Base-by-base conservation (phyloP, 2,329 filamentous ascomycete species). In the Aspergillus chevalieri region DNA sequence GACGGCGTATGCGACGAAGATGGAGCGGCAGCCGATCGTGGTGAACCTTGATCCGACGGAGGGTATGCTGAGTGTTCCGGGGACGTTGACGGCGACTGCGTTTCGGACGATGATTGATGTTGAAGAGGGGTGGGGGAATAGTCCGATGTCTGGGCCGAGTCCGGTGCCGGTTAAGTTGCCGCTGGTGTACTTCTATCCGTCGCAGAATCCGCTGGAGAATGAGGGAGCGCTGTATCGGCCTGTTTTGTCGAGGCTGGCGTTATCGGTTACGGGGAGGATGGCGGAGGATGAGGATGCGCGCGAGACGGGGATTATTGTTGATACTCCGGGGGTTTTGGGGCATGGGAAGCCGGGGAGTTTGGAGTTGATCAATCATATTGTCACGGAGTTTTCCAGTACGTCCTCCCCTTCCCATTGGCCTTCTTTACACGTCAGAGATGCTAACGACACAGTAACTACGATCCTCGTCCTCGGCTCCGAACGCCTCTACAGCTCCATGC, bases 101-200 rank as follows among this genome's bases (percentile, higher is more conserved):
- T 90, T 95, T 64, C 87, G 87, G 8, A 89, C 87, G 0, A 81
- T 95, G 60, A 81, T 97, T 72, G 92, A 97, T 67, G 79, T 95
- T 1, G 87, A 92, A 61, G 85, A 89, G 53, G 89, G 87, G 17
- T 96, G 90, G 84, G 93, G 93, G 8, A 89, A 81, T 57, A 91
- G 89, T 59, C 91, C 92, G 0, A 95, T 91, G 60, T 94, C 87
- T 57, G 93, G 92, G 0, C 91, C 93, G 0, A 93, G 86, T 58
- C 81, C 84, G 0, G 84, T 95, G 15, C 91, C 92, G 0, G 89
- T 95, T 47, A 97, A 96, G 74, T 77, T 95, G 59, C 93, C 93
- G 4, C 74, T 98, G 47, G 89, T 92, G 24, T 95, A 95, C 65
- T 89, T 90, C 69, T 95, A 88, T 67, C 92, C 93, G 14, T 76